phyloP scores from a whole-genome alignment of 139 green algal genomes.

The Tetradesmus obliquus region DNA sequence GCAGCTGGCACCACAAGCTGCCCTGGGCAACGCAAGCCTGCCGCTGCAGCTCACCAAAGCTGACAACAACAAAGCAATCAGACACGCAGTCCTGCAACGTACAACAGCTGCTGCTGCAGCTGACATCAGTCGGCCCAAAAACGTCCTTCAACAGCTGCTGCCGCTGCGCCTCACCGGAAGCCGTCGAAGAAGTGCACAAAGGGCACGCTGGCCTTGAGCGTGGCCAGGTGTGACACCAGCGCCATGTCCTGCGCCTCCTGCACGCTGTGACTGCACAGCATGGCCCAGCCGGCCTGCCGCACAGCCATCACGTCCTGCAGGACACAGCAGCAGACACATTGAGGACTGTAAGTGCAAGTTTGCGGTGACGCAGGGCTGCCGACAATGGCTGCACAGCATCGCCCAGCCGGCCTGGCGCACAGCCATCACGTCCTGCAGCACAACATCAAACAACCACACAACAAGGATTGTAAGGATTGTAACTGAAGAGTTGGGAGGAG shows the following conservation, averaged over 20 bases:
- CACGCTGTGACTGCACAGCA: slow-evolving; percentile 71
- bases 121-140: no score
- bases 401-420: slow-evolving; percentile 66
- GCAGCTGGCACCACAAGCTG: not conserved
- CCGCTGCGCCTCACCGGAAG: slow-evolving; percentile 34
- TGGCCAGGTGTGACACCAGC: slow-evolving; percentile 66
- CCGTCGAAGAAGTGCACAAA: slow-evolving; percentile 44
- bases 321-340: not conserved
- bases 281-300: slow-evolving; percentile 63
- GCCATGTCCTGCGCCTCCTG: slow-evolving; percentile 74
- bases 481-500: not conserved
- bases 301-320: slow-evolving; percentile 65
- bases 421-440: slow-evolving; percentile 61
- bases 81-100: no score
- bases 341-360: not conserved
- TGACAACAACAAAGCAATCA: no score
- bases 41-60: no score
- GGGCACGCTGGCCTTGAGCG: slow-evolving; percentile 51
- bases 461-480: not conserved
- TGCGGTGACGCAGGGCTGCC: not conserved
- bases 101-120: no score
- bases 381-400: slow-evolving; percentile 62
- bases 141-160: not conserved
- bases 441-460: not conserved
- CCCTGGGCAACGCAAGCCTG: no score